Evolutionary conservation across 495 filamentous ascomycete species (phyloP).

Genomic region (Umbilicaria muhlenbergii): DNA sequence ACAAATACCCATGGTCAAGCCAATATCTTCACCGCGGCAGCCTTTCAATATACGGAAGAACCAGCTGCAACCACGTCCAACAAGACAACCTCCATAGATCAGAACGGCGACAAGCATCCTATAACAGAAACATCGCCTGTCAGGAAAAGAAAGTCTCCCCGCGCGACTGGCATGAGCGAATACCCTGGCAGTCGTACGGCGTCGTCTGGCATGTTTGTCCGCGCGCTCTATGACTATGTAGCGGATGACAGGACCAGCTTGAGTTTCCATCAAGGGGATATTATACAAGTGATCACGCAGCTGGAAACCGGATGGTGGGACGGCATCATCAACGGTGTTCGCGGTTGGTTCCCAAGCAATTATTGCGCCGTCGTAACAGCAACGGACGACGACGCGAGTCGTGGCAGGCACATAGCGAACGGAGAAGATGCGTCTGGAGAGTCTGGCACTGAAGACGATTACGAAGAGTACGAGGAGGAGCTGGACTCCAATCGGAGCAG

Average conservation of each 20-base stretch:
- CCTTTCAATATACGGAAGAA: constrained; percentile 31
- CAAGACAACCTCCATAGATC: constrained; percentile 14
- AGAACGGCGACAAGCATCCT: constrained; percentile 10
- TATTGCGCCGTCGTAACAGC: constrained; percentile 79
- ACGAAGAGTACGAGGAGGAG: constrained; percentile 53
- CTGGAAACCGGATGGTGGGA: constrained; percentile 99
- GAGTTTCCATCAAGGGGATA: constrained; percentile 87
- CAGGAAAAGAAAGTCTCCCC: constrained; percentile 6
- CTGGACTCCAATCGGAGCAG: constrained; percentile 46
- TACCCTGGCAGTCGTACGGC: constrained; percentile 52
- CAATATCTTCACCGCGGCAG: constrained; percentile 19
- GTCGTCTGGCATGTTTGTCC: constrained; percentile 73
- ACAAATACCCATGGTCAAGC: constrained; percentile 7
- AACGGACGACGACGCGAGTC: constrained; percentile 41
- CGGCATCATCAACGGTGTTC: constrained; percentile 80
- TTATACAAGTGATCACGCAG: constrained; percentile 95
- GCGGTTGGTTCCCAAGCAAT: constrained; percentile 98
- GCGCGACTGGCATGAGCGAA: constrained; percentile 44
- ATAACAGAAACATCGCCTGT: constrained; percentile 10
- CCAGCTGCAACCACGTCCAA: constrained; percentile 20
- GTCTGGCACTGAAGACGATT: constrained; percentile 41
- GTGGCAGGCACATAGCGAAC: constrained; percentile 23
- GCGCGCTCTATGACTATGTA: constrained; percentile 93
- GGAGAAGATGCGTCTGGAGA: constrained; percentile 42
- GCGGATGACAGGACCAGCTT: constrained; percentile 92